phyloP scores from a whole-genome alignment of 768 basidiomycete species.

The Russula earlei region DNA sequence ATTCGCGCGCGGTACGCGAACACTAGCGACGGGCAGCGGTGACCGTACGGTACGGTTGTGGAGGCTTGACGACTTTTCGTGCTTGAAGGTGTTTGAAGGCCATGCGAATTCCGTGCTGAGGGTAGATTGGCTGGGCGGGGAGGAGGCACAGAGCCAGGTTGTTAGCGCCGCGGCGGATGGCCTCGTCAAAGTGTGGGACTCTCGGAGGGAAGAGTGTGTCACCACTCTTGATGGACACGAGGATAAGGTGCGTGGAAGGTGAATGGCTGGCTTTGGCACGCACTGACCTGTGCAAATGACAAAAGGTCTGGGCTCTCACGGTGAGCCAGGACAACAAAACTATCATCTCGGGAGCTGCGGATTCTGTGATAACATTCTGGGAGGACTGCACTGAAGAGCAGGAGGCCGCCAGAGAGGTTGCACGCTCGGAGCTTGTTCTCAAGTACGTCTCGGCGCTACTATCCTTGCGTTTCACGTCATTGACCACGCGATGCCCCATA shows the following conservation, averaged over 20 bases:
- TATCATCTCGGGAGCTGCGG: constrained; percentile 90
- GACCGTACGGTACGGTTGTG: constrained; percentile 93
- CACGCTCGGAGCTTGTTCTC: constrained; percentile 63
- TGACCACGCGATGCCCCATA: constrained; percentile 27
- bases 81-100: constrained; percentile 94
- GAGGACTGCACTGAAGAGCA: constrained; percentile 86
- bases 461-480: background rate
- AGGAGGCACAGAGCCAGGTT: constrained; percentile 45
- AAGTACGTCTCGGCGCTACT: constrained; percentile 45
- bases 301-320: constrained; percentile 94
- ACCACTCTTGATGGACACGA: constrained; percentile 94
- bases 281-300: background rate
- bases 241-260: constrained; percentile 62
- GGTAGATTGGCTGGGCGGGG: constrained; percentile 83
- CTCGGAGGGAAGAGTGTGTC: constrained; percentile 78
- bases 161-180: constrained; percentile 91
- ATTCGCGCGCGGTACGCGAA: constrained; percentile 74
- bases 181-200: constrained; percentile 91
- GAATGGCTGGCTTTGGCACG: background rate
- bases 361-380: constrained; percentile 96
- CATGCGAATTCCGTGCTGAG: constrained; percentile 95
- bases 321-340: constrained; percentile 72
- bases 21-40: constrained; percentile 88
- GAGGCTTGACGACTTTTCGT: constrained; percentile 89
- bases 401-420: constrained; percentile 61